Percentiles rank a stretch among this genome's conserved stretches.
These are phyloP conservation scores for Quercus parvula DNA, from an alignment of 306 rosid species.

Conservation along the genomic window DNA sequence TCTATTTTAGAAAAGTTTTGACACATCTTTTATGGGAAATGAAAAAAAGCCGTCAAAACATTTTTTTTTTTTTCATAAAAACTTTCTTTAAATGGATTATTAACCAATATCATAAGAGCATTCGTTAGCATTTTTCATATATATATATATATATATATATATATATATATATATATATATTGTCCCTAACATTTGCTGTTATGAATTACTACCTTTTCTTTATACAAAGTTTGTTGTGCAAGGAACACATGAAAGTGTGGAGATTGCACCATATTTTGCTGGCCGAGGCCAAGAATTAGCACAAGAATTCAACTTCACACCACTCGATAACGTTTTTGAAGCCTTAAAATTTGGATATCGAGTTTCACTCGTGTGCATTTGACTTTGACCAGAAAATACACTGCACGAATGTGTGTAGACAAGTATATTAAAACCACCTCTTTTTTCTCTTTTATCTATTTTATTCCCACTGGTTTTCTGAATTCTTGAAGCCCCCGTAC, in stretches of 20 bases:
- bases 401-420: conserved; percentile 51
- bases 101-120: rapidly evolving
- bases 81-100: too few relatives aligned
- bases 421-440: conserved; percentile 36
- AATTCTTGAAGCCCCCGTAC: conserved; percentile 19
- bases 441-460: conserved; percentile 27
- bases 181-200: too few relatives aligned
- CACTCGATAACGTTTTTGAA: conserved; percentile 64
- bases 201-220: neutral
- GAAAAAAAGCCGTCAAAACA: too few relatives aligned
- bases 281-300: conserved; percentile 49
- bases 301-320: conserved; percentile 56
- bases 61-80: too few relatives aligned
- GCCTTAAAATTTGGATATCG: conserved; percentile 65
- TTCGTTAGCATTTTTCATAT: too few relatives aligned
- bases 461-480: conserved; percentile 23
- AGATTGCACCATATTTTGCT: conserved; percentile 39
- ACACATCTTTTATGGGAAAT: rapidly evolving
- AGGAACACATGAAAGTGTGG: conserved; percentile 34
- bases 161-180: too few relatives aligned
- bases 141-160: too few relatives aligned
- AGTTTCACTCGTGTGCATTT: conserved; percentile 88
- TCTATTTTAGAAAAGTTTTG: too few relatives aligned
- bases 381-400: conserved; percentile 50
- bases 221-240: conserved; percentile 40